Base-by-base conservation (phyloP, 2,329 filamentous ascomycete genomes). In the Nigrospora osmanthi region DNA sequence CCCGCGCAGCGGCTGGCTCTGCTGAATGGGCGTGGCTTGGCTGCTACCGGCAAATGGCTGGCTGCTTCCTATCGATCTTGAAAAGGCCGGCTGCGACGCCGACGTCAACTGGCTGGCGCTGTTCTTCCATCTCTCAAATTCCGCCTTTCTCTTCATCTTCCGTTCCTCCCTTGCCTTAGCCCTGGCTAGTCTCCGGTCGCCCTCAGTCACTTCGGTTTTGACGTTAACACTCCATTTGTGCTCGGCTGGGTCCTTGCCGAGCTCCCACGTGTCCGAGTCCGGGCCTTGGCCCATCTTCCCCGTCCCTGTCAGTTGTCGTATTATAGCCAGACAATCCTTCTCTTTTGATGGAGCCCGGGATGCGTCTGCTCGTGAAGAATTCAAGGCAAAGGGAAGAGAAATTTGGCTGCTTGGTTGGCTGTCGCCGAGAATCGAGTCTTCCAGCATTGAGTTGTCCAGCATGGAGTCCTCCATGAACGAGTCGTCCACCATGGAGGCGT, bases 201-300 rank as follows among this genome's bases (percentile, higher is more conserved):
- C 55, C 5, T 48, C 51, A 7, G 55, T 58, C 17, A 49, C 49
- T 33, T 61, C 59, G 3, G 45, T 50, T 39, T 49, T 53, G 32
- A 52, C 49, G 31, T 61, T 54, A 5, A 63, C 53, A 31, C 60
- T 59, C 40, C 61, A 63, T 7, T 48, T 48, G 31, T 61, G 58
- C 14, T 54, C 44, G 2, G 49, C 43, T n/a, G 53, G 53, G 33
- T 54, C 48, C 1, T 47, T 49, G 0, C 56, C 58, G 5, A 58
- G 34, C 36, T 52, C 46, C 60, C 60, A 63, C 32, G 58, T 56
- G 41, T 49, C 50, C 9, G 50, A 51, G 6, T 47, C 48, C 42
- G 58, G 58, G 10, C 47, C 36, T 9, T 51, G 46, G 12, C 57
- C 49, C 34, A 50, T 57, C 23, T 50, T 54, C 9, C 58, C 59